These are phyloP conservation scores for Dothideomycetes sp. DNA, from an alignment of 2,329 filamentous ascomycete genomes.

Conservation along the genomic window DNA sequence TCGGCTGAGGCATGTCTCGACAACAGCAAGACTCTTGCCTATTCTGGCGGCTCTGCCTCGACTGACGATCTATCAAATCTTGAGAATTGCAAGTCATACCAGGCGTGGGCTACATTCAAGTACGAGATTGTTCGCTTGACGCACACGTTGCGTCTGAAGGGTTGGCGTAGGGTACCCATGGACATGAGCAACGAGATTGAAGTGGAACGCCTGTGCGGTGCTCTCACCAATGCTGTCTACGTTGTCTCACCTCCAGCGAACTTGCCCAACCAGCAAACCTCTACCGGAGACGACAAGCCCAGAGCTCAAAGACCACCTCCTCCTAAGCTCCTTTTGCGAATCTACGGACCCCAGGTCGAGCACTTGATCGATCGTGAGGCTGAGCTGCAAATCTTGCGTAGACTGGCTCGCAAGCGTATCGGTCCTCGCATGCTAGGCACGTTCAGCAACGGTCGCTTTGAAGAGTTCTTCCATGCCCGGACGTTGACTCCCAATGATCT, in stretches of 20 bases:
- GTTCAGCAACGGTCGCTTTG: constrained; percentile 89
- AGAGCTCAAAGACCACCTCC: constrained; percentile 25
- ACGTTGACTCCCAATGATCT: constrained; percentile 69
- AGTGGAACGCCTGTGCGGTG: constrained; percentile 73
- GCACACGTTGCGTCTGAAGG: constrained; percentile 81
- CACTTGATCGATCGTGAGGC: constrained; percentile 90
- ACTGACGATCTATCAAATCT: constrained; percentile 37
- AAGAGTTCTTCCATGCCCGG: constrained; percentile 81
- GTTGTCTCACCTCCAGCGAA: constrained; percentile 74
- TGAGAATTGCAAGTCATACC: constrained; percentile 17
- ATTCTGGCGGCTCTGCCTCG: constrained; percentile 41
- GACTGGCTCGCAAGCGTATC: constrained; percentile 83
- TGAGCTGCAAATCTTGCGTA: constrained; percentile 74
- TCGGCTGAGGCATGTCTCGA: constrained; percentile 76
- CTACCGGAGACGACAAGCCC: constrained; percentile 24
- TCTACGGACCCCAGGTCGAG: constrained; percentile 92
- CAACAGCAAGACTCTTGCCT: constrained; percentile 79
- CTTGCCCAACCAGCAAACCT: constrained; percentile 30
- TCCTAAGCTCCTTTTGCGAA: constrained; percentile 71
- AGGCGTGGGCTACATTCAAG: constrained; percentile 77
- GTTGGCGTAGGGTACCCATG: constrained; percentile 75
- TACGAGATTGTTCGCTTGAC: constrained; percentile 80
- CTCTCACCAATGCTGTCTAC: constrained; percentile 92
- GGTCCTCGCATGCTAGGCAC: constrained; percentile 84
- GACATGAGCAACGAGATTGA: constrained; percentile 57